Percentiles rank a stretch among this genome's conserved stretches.
These are phyloP conservation scores for Ogataea populi-albae DNA, from an alignment of 805 yeast genomes.

Conservation along the genomic window DNA sequence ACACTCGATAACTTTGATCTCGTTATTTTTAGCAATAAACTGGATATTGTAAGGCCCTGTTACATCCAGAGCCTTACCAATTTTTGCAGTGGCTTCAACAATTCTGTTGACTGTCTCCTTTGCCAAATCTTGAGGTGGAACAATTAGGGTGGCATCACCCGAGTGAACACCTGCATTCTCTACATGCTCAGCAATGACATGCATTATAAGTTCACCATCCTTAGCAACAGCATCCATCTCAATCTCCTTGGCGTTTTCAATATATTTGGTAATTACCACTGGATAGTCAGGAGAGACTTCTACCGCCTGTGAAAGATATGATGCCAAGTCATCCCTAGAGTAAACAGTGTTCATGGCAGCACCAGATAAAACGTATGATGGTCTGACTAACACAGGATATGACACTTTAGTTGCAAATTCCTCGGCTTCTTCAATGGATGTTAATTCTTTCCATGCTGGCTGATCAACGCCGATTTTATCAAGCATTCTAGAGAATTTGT, in stretches of 20 bases:
- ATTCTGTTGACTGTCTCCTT: constrained; percentile 89
- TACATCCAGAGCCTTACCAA: constrained; percentile 89
- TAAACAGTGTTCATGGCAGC: constrained; percentile 99
- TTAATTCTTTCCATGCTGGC: constrained; percentile 98
- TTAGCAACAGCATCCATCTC: constrained; percentile 99
- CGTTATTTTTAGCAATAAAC: constrained; percentile 92
- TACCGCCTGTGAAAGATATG: constrained; percentile 88
- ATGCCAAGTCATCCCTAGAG: constrained; percentile 81
- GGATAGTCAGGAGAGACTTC: constrained; percentile 98
- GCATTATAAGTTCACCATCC: constrained; percentile 93
- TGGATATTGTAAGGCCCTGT: constrained; percentile 98
- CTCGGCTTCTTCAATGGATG: constrained; percentile 90
- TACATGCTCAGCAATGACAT: constrained; percentile 96
- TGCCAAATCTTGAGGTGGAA: constrained; percentile 94
- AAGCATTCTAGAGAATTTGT: constrained; percentile 95
- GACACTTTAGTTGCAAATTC: constrained; percentile 85
- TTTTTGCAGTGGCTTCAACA: constrained; percentile 93
- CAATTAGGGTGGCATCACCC: constrained; percentile 96
- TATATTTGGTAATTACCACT: constrained; percentile 93
- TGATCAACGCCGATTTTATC: constrained; percentile 96
- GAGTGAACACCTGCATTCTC: constrained; percentile 99
- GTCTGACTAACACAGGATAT: constrained; percentile 95
- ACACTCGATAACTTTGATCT: constrained; percentile 97
- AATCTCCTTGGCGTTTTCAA: constrained; percentile 95
- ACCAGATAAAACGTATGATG: constrained; percentile 95